Evolutionary conservation across 495 filamentous ascomycete species (phyloP).

Genomic region (Extremus antarcticus): DNA sequence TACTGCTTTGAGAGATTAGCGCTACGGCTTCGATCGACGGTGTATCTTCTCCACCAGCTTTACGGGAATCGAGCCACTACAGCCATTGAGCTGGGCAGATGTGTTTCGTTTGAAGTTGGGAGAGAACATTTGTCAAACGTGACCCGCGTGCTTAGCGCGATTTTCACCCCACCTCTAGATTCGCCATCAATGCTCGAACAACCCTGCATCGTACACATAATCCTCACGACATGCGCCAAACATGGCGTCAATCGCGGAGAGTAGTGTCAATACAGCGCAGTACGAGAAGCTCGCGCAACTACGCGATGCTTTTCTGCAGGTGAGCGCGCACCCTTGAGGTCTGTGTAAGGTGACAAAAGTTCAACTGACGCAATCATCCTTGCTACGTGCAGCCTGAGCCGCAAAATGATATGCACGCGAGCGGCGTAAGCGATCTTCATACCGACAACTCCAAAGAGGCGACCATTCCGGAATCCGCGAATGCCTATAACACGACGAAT

Average conservation of each 20-base stretch:
- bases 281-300: conserved; percentile 1
- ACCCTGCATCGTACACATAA: neutral
- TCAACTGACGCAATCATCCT: conserved; percentile 14
- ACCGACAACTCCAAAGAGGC: neutral
- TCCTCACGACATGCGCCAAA: neutral
- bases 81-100: too few species aligned
- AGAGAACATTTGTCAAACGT: too few species aligned
- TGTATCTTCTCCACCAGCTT: too few species aligned
- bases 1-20: too few species aligned
- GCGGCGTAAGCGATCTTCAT: neutral
- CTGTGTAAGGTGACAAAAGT: neutral
- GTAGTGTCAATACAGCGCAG: conserved; percentile 13
- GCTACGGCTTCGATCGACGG: too few species aligned
- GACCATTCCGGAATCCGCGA: conserved; percentile 3
- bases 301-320: conserved; percentile 9
- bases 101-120: too few species aligned
- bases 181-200: neutral
- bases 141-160: too few species aligned
- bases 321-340: neutral
- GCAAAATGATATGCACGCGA: neutral
- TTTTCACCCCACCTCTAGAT: neutral
- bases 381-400: conserved; percentile 5
- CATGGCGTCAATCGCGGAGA: conserved; percentile 19
- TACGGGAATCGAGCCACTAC: too few species aligned
- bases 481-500: conserved; percentile 1